Conservation (phyloP, 1,139 yeast species). For the Protomyces pachydermus region DNA sequence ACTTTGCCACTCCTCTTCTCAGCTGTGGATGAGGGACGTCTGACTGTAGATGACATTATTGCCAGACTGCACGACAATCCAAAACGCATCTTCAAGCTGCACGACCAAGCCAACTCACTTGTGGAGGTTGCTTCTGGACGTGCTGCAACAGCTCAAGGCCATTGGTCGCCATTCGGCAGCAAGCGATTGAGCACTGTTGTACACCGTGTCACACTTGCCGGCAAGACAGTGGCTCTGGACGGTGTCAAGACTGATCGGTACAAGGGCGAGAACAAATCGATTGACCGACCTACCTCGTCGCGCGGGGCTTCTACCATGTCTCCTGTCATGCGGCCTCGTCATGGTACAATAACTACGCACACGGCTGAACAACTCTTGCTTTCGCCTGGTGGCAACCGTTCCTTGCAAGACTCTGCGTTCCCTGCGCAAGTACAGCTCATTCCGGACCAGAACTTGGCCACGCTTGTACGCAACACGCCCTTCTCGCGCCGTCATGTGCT, state of each 20-base stretch:
- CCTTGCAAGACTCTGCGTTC: conserved; percentile 28
- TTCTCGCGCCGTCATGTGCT: conserved; percentile 82
- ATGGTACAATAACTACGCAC: not conserved
- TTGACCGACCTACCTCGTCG: conserved; percentile 15
- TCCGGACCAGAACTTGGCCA: conserved; percentile 61
- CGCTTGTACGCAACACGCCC: conserved; percentile 76
- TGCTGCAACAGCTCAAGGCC: conserved; percentile 44
- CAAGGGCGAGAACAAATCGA: conserved; percentile 30
- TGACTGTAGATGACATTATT: conserved; percentile 68
- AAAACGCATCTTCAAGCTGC: conserved; percentile 71
- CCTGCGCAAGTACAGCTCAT: conserved; percentile 30
- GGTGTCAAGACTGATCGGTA: conserved; percentile 55
- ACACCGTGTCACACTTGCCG: conserved; percentile 77
- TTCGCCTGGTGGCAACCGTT: not conserved
- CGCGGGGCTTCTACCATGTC: not conserved
- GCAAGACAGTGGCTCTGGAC: conserved; percentile 76
- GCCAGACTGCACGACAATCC: conserved; percentile 78
- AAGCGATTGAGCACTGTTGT: conserved; percentile 66
- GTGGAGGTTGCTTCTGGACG: conserved; percentile 84
- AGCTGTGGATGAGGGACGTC: conserved; percentile 69
- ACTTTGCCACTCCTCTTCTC: conserved; percentile 74
- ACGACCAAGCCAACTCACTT: conserved; percentile 65
- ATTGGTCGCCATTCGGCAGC: conserved; percentile 52
- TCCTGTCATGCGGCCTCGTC: not conserved
- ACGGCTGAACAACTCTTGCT: not conserved